A percentile compares a stretch with the other conserved stretches of the same genome.
Evolutionary conservation across 345 rosid species (phyloP).

Genomic region (Lepidium didymum): DNA sequence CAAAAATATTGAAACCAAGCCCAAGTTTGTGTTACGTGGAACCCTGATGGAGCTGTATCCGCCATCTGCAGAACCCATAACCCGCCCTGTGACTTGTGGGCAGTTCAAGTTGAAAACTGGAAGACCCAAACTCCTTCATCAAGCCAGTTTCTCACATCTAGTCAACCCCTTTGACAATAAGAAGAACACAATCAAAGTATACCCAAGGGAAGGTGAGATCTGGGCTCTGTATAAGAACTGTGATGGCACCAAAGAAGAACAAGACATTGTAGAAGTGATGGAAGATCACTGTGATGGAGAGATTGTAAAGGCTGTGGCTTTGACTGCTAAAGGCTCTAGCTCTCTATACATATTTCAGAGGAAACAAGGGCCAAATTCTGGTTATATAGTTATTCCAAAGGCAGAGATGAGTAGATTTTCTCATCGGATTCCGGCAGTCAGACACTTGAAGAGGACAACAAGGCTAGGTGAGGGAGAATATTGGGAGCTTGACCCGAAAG

Average conservation of each 20-base stretch:
- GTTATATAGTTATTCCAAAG: conserved; percentile 28
- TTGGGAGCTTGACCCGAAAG: conserved; percentile 49
- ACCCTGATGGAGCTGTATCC: conserved; percentile 24
- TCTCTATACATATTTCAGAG: conserved; percentile 26
- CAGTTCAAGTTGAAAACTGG: conserved; percentile 26
- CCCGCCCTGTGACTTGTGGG: conserved; percentile 37
- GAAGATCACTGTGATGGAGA: conserved; percentile 24
- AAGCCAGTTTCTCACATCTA: conserved; percentile 38
- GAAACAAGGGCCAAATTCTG: conserved; percentile 25
- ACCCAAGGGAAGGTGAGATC: conserved; percentile 49
- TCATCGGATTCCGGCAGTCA: conserved; percentile 47
- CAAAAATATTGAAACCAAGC: conserved; percentile 24
- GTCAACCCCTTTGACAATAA: conserved; percentile 9
- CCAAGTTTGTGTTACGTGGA: conserved; percentile 30
- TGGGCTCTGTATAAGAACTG: conserved; percentile 48
- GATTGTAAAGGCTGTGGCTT: conserved; percentile 24
- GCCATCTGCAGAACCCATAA: conserved; percentile 3
- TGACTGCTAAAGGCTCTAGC: conserved; percentile 23
- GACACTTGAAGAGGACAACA: conserved; percentile 17
- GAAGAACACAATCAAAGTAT: conserved; percentile 24
- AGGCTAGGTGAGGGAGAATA: background rate
- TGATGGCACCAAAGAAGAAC: conserved; percentile 27
- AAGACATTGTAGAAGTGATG: conserved; percentile 46
- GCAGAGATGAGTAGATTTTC: conserved; percentile 41
- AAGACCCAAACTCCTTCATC: conserved; percentile 14